Base-by-base conservation (phyloP, 805 yeast species). In the Saccharomycopsis selenospora region DNA sequence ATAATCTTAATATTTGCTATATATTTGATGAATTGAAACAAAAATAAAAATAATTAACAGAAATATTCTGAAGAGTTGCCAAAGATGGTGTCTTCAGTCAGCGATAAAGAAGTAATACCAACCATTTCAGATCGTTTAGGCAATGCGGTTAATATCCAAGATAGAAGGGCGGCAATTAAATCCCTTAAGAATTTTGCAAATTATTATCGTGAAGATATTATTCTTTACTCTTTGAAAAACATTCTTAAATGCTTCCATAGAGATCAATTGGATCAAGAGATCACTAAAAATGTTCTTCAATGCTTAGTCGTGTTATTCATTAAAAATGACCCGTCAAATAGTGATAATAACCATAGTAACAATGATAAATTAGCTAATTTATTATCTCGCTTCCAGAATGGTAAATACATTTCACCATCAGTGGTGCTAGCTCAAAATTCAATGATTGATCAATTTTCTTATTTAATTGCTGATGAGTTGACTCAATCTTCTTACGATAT, bases 391-490 rank as follows among this genome's bases (percentile, higher is more conserved):
- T 57, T 76, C 20, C 83, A 80, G 59, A 82, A 82, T 65, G 91
- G 91, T 10, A 82, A 82, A 58, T 85, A 84, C 55, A 87, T 90
- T 0, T 80, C 89, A 2, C 93, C 93, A 2, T 66, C 80, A 23
- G 51, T 48, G 18, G 17, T 67, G 79, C 24, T 66, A 76, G 63
- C 79, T 74, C 44, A 75, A 76, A 65, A 69, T 3, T 60, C 62
- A 20, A 56, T 67, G 2, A 76, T 79, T 10, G 98, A 90, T 61
- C 95, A 88, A 59, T 85, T 93, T 55, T 85, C 96, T 0, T 66
- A 90, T 48, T 90, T 97, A 95, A 85, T 93, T 28, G 88, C 98
- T 0, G 99, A 93, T 65, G 97, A 88, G 58, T 69, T 93, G 57
- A 84, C 90, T 1, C 90, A 85, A 65, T 66, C 71, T 8, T 47